phyloP scores from a whole-genome alignment of 169 alveolate genomes.

The Plasmodium gaboni region DNA sequence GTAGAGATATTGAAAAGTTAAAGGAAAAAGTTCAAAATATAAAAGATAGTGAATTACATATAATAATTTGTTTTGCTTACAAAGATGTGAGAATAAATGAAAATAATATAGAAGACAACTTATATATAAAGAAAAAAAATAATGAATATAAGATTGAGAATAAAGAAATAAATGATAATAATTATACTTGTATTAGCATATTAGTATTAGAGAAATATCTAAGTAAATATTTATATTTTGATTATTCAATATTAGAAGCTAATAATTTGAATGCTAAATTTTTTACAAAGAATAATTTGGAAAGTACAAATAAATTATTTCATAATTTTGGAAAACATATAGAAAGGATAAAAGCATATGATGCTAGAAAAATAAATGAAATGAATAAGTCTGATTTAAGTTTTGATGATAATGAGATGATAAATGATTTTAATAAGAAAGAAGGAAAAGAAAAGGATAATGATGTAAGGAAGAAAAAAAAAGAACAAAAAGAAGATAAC shows the following conservation, averaged over 20 bases:
- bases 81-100: constrained; percentile 27
- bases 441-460: neutral
- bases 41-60: neutral
- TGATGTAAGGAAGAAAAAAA: neutral
- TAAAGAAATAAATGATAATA: constrained; percentile 13
- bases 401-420: constrained; percentile 7
- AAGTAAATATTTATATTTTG: constrained; percentile 43
- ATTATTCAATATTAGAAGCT: constrained; percentile 52
- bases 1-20: constrained; percentile 37
- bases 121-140: constrained; percentile 12
- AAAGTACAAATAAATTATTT: constrained; percentile 21
- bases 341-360: constrained; percentile 18
- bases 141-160: constrained; percentile 5
- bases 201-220: constrained; percentile 30
- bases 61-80: constrained; percentile 43
- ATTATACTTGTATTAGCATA: constrained; percentile 47
- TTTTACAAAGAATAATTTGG: constrained; percentile 24
- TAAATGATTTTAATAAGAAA: neutral
- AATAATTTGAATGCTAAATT: constrained; percentile 42
- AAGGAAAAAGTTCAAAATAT: constrained; percentile 9
- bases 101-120: constrained; percentile 8
- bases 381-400: neutral
- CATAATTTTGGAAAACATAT: constrained; percentile 17
- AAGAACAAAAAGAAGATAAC: neutral
- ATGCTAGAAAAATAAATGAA: constrained; percentile 11